Evolutionary conservation across 768 basidiomycete genomes (phyloP).

Genomic region (Daedaleopsis sinensis): DNA sequence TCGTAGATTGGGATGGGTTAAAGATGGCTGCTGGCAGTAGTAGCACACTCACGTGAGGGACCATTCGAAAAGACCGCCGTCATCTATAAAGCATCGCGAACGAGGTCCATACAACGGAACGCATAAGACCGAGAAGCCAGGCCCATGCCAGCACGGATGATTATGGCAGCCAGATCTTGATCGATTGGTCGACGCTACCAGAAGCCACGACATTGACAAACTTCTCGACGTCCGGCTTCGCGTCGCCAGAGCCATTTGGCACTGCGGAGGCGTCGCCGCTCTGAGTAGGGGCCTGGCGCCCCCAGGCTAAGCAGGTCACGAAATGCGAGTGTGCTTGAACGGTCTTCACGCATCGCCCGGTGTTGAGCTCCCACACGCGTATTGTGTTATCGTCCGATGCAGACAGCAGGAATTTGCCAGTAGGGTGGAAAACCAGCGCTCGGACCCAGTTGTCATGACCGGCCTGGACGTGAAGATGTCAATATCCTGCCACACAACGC

Average conservation of each 20-base stretch:
- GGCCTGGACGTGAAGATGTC: constrained; percentile 19
- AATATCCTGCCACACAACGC: neutral
- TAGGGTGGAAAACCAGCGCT: constrained; percentile 59
- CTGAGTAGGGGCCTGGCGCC: constrained; percentile 10
- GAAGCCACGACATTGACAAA: constrained; percentile 42
- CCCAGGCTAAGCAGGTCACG: constrained; percentile 25
- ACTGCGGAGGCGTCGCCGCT: constrained; percentile 10
- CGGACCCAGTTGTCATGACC: constrained; percentile 63
- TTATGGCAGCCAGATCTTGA: constrained; percentile 30
- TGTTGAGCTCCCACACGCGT: constrained; percentile 58
- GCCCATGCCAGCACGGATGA: constrained; percentile 30
- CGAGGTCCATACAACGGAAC: constrained; percentile 25
- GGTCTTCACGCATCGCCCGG: constrained; percentile 68
- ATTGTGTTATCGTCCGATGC: constrained; percentile 63
- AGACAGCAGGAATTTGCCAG: constrained; percentile 57
- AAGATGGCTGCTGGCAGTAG: too few relatives aligned
- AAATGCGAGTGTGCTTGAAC: constrained; percentile 50
- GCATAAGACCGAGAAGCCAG: constrained; percentile 61
- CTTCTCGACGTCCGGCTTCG: constrained; percentile 50
- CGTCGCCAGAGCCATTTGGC: constrained; percentile 44
- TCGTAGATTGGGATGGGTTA: neutral
- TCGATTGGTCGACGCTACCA: constrained; percentile 26
- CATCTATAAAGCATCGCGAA: constrained; percentile 9
- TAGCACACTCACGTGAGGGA: constrained; percentile 5
- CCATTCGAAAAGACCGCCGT: constrained; percentile 3